Base-by-base conservation (phyloP, 169 alveolate genomes). In the Cystoisospora suis region DNA sequence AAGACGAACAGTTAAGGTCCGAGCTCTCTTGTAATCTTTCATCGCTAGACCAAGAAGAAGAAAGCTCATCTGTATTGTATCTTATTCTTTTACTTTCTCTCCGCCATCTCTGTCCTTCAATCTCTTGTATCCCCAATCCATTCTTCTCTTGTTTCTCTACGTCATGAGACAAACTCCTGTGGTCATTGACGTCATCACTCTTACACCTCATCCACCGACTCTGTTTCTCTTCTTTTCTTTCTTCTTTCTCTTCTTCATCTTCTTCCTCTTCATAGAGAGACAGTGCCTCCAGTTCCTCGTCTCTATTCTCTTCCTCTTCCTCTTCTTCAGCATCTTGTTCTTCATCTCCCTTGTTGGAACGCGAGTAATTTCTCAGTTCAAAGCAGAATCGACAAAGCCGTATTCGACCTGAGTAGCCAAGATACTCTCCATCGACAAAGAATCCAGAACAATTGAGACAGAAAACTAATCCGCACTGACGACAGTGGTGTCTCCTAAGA, bases 351-450 rank as follows among this genome's bases (percentile, higher is more conserved):
- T 20, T 53, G n/a, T 65, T 36, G n/a, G 77, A 36, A n/a, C n/a
- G n/a, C n/a, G n/a, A n/a, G n/a, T n/a, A n/a, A 53, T 53, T 12
- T 12, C 23, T 53, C 29, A 72, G 53, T 0, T 3, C 27, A 1
- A 9, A 6, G 45, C 83, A 72, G 32, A 38, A 23, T n/a, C 53
- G 9, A 34, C 83, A 72, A 56, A 72, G 56, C 0, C 83, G 1
- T 12, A 72, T 53, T 0, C 53, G 83, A 17, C 56, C 56, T 7
- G 34, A 27, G 83, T 17, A 72, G 83, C 47, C 56, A 29, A 34
- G 53, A 23, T n/a, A 56, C 56, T 46, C 83, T n/a, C 83, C 83
- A 34, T 72, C 83, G 53, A n/a, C 83, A n/a, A n/a, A 72, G 56
- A 6, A 2, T 3, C 58, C 36, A 34, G 38, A 34, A 56, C 83